Conservation (phyloP, 2,329 filamentous ascomycete genomes). For the Ceratocystis eucalypticola region DNA sequence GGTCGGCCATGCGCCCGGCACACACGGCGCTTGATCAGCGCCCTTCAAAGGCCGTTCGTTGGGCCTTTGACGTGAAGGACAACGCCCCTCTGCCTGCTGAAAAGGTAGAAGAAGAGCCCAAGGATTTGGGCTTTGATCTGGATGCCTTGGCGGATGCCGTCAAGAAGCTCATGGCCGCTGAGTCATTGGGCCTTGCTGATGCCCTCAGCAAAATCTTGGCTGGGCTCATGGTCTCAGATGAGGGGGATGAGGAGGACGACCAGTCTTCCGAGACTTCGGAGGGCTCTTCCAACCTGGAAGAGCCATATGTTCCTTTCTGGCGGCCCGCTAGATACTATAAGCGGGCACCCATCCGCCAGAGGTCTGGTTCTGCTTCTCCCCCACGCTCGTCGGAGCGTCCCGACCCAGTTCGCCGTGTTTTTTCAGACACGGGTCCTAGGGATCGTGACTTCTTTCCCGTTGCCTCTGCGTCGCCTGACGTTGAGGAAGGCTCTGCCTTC, state of each 20-base stretch:
- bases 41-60: too few species aligned
- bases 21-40: too few species aligned
- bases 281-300: too few species aligned
- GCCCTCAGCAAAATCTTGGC: neutral
- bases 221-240: neutral
- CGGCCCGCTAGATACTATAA: neutral
- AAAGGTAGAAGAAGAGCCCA: neutral
- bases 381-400: neutral
- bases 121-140: neutral
- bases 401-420: neutral
- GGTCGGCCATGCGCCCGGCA: too few species aligned
- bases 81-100: too few species aligned
- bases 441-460: neutral
- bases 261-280: too few species aligned
- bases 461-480: too few species aligned
- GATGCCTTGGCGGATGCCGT: constrained; percentile 1
- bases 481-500: neutral
- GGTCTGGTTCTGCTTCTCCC: neutral
- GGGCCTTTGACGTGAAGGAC: too few species aligned
- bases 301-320: neutral
- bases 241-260: too few species aligned
- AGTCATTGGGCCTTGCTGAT: neutral
- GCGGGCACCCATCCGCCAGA: neutral
- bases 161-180: neutral
- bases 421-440: neutral